Evolutionary conservation across 148 eudicot genomes (phyloP).

Genomic region (Rhododendron ferrugineum): DNA sequence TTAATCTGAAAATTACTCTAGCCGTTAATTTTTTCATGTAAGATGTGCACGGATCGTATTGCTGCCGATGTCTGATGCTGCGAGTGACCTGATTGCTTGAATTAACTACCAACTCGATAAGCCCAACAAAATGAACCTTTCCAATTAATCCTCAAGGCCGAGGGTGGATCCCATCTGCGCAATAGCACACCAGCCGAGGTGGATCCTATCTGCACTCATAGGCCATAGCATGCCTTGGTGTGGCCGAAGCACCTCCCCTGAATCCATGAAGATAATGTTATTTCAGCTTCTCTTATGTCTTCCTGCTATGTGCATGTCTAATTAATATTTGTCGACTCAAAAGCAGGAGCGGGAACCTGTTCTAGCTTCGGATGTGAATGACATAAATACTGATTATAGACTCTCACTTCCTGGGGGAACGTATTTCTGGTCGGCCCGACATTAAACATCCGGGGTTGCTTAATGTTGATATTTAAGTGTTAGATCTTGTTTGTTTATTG

Average conservation of each 20-base stretch:
- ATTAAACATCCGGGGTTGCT: not conserved
- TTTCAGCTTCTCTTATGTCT: constrained; percentile 3
- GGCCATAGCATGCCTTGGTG: not conserved
- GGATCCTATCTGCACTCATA: not conserved
- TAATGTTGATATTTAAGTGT: not conserved
- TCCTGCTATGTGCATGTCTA: not conserved
- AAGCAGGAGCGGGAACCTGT: not conserved
- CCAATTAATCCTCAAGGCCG: not conserved
- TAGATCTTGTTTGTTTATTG: not conserved
- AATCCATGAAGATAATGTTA: not conserved
- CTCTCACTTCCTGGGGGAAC: not conserved
- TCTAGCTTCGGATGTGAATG: not conserved
- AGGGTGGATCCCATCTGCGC: not conserved
- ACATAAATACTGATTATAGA: not conserved
- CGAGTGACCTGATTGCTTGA: not conserved
- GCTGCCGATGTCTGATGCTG: not conserved
- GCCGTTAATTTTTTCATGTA: not conserved
- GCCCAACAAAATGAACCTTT: not conserved
- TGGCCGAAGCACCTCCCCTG: not conserved
- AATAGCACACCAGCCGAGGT: not conserved
- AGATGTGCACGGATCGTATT: not conserved
- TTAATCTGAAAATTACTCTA: not conserved
- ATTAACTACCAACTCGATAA: not conserved
- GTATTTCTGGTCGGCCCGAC: not conserved
- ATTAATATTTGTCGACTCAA: not conserved